Base-by-base conservation (phyloP, 2,329 filamentous ascomycete species). In the Colletotrichum liaoningense region DNA sequence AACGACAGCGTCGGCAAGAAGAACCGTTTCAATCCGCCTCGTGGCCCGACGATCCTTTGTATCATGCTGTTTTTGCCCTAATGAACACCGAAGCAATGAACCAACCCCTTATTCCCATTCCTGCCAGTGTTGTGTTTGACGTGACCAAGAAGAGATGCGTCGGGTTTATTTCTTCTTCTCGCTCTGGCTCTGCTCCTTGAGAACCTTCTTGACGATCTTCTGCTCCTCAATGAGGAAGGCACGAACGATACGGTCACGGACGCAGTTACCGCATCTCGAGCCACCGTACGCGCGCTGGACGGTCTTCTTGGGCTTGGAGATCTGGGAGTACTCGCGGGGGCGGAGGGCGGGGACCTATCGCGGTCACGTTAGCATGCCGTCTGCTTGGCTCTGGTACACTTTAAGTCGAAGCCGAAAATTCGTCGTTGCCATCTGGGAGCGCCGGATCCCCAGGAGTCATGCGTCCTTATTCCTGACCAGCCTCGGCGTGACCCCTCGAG, bases 141-240 rank as follows among this genome's bases (percentile, higher is more conserved):
- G 69, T 76, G 67, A 75, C 74, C 70, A 76, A 77, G 70, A 73
- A 73, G 63, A 73, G 59, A 69, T 33, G 26, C 54, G 56, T 69
- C 54, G 73, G 35, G 78, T 89, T 91, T 94, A 91, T 88, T 91
- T 91, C 89, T 91, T 91, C 87, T 89, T 92, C 81, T 88, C 86
- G 83, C 87, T 84, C 83, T 86, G 93, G 90, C 94, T 93, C 89
- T 97, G 94, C 91, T 98, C 96, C 94, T 98, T 98, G 86, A 98
- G 92, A 83, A 99, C 97, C 94, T 99, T 99, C 95, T 99, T 99
- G 88, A 99, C 97, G 82, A 99, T 98, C 94, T 99, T 99, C 92
- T 99, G 97, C 93, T 99, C 97, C 91, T 99, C 97, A 79, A 99
- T 98, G 86, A 99, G 89, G 93, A 99, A 99, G 78, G 97, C 97